Evolutionary conservation across 73 alveolate species (phyloP).

Genomic region (Tetrahymena elliotti): DNA sequence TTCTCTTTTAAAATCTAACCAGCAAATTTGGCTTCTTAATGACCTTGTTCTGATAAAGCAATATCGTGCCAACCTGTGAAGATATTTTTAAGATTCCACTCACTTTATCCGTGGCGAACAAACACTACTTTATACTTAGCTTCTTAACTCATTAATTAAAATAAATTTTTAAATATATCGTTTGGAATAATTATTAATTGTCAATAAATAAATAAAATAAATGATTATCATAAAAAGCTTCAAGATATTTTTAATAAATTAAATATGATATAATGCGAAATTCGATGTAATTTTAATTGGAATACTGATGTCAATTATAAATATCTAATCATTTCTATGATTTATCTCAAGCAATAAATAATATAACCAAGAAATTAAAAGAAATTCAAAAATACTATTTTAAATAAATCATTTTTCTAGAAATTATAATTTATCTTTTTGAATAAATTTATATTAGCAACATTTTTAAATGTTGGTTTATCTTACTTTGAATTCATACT

Average conservation of each 20-base stretch:
- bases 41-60: constrained; percentile 84
- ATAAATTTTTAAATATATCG: neutral
- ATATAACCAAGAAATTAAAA: no score
- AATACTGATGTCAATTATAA: neutral
- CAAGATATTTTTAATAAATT: neutral
- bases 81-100: constrained; percentile 89
- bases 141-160: neutral
- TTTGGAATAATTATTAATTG: neutral
- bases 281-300: neutral
- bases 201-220: neutral
- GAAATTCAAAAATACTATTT: no score
- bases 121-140: constrained; percentile 53
- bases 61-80: constrained; percentile 99
- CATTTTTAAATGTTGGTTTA: no score
- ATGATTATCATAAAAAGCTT: no score
- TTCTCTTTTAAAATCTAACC: constrained; percentile 59
- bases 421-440: no score
- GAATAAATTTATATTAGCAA: no score
- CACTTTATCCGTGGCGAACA: constrained; percentile 96
- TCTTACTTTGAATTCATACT: no score
- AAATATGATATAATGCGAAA: neutral
- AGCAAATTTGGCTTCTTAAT: constrained; percentile 80
- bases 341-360: no score
- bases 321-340: neutral
- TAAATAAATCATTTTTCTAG: no score